Evolutionary conservation across 1,284 basidiomycete species (phyloP), one percentile per base, ranked within the genome.

Genomic region (Ceratobasidium sp.): DNA sequence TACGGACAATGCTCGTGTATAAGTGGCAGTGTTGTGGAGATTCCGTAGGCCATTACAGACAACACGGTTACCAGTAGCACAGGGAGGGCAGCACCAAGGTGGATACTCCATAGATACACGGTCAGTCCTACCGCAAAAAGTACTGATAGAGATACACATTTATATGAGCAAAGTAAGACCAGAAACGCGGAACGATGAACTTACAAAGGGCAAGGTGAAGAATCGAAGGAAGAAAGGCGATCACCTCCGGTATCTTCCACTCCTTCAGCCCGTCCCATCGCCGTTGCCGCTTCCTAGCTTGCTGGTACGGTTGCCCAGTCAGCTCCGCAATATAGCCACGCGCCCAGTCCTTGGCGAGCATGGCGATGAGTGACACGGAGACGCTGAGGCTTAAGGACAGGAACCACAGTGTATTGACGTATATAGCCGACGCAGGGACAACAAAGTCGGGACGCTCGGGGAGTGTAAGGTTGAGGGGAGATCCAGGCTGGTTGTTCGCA

Each of bases 331-430:
- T 69, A 38, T 54, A 69, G 13, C 28, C 26, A 42, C 40, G 40
- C 23, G 48, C 50, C 67, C 67, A 69, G 28, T 69, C 67, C 23
- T 69, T 69, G 28, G 67, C 67, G 33, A 69, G 67, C 50, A 69
- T 69, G 33, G 67, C 67, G 13, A 69, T 13, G 2, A 69, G 40
- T 5, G 67, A 52, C 17, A 56, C 52, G 13, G 50, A 28, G 15
- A 69, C 67, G 20, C 67, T 69, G n/a, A 69, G 46, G 23, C 46
- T 52, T 23, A 69, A 50, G 6, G 67, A 69, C 5, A 74, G 48
- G n/a, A 64, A 65, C 71, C 71, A 74, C 3, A 74, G 61, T 12
- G n/a, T 28, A 28, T 74, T 74, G 26, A 74, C 71, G 38, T 33
- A 62, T 9, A 74, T 9, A n/a, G 44, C 59, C 9, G 61, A 62